Evolutionary conservation across 2,329 filamentous ascomycete genomes (phyloP).

Genomic region (Trichoderma cornu-damae): DNA sequence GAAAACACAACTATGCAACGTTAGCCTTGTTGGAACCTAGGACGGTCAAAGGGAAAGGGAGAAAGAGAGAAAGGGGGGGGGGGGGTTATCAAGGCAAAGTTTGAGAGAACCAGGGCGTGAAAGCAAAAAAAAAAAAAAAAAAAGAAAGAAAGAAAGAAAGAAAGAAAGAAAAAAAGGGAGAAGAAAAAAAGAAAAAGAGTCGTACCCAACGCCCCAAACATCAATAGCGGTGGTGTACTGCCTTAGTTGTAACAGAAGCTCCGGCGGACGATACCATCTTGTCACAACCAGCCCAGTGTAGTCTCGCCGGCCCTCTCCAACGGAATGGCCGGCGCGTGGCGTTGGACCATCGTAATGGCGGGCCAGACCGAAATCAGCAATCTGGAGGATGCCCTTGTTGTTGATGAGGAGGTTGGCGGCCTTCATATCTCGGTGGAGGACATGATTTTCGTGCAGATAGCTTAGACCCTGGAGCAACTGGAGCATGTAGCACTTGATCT

Average conservation of each 20-base stretch:
- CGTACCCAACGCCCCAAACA: conserved; percentile 94
- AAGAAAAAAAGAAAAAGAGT: conserved; percentile 7
- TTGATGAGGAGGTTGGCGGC: conserved; percentile 95
- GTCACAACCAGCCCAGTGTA: conserved; percentile 98
- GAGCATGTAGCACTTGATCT: conserved; percentile 97
- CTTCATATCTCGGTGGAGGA: conserved; percentile 97
- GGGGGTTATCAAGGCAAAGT: too few species aligned
- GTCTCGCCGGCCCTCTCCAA: conserved; percentile 78
- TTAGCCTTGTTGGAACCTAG: conserved; percentile 21
- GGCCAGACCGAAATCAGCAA: conserved; percentile 94
- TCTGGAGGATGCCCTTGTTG: conserved; percentile 88
- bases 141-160: not conserved
- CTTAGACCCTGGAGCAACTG: conserved; percentile 84
- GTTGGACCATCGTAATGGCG: conserved; percentile 84
- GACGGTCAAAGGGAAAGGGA: not conserved
- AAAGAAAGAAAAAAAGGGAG: not conserved
- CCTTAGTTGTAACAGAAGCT: conserved; percentile 80
- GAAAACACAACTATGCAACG: conserved; percentile 76
- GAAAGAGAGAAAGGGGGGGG: not conserved
- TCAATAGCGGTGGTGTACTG: conserved; percentile 97
- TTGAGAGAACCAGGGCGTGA: too few species aligned
- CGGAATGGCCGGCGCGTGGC: conserved; percentile 70
- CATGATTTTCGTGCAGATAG: conserved; percentile 85
- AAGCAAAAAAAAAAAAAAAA: too few species aligned
- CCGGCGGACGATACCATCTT: conserved; percentile 92